A percentile compares a stretch with the other conserved stretches of the same genome.
These are phyloP conservation scores for Aspergillus pseudoterreus DNA, from an alignment of 2,329 filamentous ascomycete species.

Conservation along the genomic window DNA sequence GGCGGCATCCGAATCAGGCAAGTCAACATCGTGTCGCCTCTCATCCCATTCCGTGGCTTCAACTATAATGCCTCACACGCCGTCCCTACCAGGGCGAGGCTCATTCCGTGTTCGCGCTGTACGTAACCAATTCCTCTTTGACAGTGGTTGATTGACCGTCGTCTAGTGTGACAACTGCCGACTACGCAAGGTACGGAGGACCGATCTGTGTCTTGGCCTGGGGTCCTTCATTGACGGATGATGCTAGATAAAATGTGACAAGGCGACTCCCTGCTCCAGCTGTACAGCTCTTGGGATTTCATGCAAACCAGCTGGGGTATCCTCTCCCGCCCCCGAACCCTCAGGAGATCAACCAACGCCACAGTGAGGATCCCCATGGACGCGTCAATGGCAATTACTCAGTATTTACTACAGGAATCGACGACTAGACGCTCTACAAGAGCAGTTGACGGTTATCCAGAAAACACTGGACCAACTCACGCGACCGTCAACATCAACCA, in stretches of 20 bases:
- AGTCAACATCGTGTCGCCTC: not conserved
- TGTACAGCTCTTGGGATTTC: constrained; percentile 17
- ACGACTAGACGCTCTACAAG: constrained; percentile 15
- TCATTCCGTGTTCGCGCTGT: constrained; percentile 24
- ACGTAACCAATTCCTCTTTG: constrained; percentile 1
- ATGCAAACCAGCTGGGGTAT: constrained; percentile 10
- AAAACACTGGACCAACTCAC: constrained; percentile 15
- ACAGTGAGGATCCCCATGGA: constrained; percentile 11
- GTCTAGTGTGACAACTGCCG: constrained; percentile 26
- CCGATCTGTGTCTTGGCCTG: too few species aligned
- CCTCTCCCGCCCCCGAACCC: constrained; percentile 2
- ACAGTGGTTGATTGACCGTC: not conserved
- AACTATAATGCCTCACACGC: not conserved
- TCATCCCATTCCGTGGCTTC: not conserved
- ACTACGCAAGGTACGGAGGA: constrained; percentile 19
- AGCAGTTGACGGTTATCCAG: constrained; percentile 16
- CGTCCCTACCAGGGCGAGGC: constrained; percentile 6
- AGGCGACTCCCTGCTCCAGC: constrained; percentile 19
- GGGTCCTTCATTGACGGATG: too few species aligned
- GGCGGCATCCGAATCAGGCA: too few species aligned
- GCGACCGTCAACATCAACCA: not conserved
- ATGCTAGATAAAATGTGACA: constrained; percentile 22
- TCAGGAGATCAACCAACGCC: constrained; percentile 6
- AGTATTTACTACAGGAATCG: constrained; percentile 11
- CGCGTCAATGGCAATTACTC: not conserved